A percentile compares a stretch with the other conserved stretches of the same genome.
phyloP scores from a whole-genome alignment of 1,284 basidiomycete genomes.

The Heterobasidion annosum region DNA sequence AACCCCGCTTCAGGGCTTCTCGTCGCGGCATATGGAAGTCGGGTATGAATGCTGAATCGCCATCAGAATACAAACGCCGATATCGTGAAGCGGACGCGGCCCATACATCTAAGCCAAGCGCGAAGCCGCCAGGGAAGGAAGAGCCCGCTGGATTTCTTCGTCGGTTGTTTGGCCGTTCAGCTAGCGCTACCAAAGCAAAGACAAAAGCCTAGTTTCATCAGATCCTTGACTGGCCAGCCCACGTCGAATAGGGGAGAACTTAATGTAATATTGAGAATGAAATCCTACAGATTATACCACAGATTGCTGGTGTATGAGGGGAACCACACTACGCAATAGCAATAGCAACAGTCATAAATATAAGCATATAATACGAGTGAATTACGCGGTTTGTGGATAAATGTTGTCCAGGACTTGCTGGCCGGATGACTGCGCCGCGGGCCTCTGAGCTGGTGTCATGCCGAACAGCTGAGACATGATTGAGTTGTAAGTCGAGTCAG shows the following conservation, averaged over 20 bases:
- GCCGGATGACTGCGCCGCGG: background rate
- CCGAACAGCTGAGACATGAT: conserved; percentile 11
- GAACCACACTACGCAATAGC: background rate
- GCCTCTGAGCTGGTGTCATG: conserved; percentile 7
- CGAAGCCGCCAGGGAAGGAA: too few species aligned
- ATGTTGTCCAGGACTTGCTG: background rate
- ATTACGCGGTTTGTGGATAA: background rate
- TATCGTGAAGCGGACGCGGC: background rate
- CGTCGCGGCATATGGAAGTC: conserved; percentile 67
- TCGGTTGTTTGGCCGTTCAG: too few species aligned
- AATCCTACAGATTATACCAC: background rate
- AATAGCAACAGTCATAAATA: background rate
- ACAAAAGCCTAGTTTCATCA: too few species aligned
- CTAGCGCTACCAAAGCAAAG: too few species aligned
- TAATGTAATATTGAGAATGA: too few species aligned
- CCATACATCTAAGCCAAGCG: background rate
- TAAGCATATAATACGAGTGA: background rate
- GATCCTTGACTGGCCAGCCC: too few species aligned
- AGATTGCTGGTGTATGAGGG: background rate
- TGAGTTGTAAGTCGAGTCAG: background rate
- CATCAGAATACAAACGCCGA: conserved; percentile 75
- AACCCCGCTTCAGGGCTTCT: conserved; percentile 29
- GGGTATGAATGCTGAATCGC: conserved; percentile 51
- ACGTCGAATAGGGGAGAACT: too few species aligned
- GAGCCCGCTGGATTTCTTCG: too few species aligned